Percentiles rank a stretch among this genome's conserved stretches.
Evolutionary conservation across 1,284 basidiomycete genomes (phyloP).

Genomic region (Coriolopsis trogii): DNA sequence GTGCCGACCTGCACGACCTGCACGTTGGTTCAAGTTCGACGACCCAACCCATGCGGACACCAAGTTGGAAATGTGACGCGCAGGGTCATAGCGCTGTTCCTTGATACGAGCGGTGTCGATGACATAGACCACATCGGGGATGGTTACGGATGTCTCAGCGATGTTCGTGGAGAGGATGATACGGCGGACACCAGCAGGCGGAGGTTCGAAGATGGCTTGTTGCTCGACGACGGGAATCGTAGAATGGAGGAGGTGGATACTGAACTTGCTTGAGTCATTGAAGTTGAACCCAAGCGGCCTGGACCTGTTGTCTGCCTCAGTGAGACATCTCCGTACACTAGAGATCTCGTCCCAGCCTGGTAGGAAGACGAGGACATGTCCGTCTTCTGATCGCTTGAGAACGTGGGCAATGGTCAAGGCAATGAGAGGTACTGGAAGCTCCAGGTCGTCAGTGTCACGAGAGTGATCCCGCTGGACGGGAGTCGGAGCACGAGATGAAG

Average conservation of each 20-base stretch:
- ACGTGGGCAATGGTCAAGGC: constrained; percentile 86
- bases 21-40: constrained; percentile 94
- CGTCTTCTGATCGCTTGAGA: constrained; percentile 74
- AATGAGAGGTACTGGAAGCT: constrained; percentile 84
- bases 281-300: constrained; percentile 64
- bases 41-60: constrained; percentile 44
- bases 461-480: constrained; percentile 19
- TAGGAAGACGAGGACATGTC: constrained; percentile 91
- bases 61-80: constrained; percentile 40
- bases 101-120: constrained; percentile 91
- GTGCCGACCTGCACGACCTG: constrained; percentile 93
- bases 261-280: constrained; percentile 59
- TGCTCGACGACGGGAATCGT: constrained; percentile 90
- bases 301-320: constrained; percentile 50
- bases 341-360: constrained; percentile 95
- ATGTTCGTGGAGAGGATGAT: constrained; percentile 96
- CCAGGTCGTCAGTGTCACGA: constrained; percentile 64
- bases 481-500: constrained; percentile 13
- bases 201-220: constrained; percentile 87
- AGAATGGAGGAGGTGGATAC: constrained; percentile 91
- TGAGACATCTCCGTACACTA: constrained; percentile 72
- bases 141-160: constrained; percentile 95
- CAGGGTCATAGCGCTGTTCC: constrained; percentile 93
- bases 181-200: constrained; percentile 76
- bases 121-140: constrained; percentile 96